Evolutionary conservation across 192 early-diverging fungal genomes (phyloP).

Genomic region (Linnemannia zychae): DNA sequence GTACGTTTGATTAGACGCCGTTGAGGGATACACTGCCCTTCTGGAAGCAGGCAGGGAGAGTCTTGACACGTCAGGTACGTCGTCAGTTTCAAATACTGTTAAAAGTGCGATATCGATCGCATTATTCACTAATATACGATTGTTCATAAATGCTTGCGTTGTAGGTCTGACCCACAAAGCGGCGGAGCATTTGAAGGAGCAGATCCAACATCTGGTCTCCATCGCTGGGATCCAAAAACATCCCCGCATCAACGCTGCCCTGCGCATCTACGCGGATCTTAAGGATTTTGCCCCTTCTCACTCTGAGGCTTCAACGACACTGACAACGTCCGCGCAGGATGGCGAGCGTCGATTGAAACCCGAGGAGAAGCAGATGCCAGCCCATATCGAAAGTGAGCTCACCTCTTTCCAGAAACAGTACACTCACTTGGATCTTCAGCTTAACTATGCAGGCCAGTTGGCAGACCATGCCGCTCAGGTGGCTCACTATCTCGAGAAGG

Average conservation of each 20-base stretch:
- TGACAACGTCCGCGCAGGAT: neutral
- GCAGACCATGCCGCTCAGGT: conserved; percentile 23
- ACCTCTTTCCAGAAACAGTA: conserved; percentile 30
- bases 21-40: conserved; percentile 18
- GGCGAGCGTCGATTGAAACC: neutral
- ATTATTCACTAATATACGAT: neutral
- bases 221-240: conserved; percentile 26
- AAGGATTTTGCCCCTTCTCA: conserved; percentile 3
- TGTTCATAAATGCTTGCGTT: neutral
- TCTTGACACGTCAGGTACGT: conserved; percentile 38
- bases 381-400: conserved; percentile 24
- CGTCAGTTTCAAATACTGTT: neutral
- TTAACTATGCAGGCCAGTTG: conserved; percentile 20
- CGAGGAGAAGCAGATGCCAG: neutral
- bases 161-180: conserved; percentile 27
- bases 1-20: conserved; percentile 15
- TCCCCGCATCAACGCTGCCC: conserved; percentile 13
- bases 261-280: conserved; percentile 5
- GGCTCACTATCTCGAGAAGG: conserved; percentile 29
- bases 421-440: conserved; percentile 16
- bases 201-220: conserved; percentile 20
- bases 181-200: conserved; percentile 19
- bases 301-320: neutral
- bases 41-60: conserved; percentile 17
- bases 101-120: neutral